Evolutionary conservation across 768 basidiomycete genomes (phyloP), one percentile per base, ranked within the genome.

Genomic region (Mycena filopes): DNA sequence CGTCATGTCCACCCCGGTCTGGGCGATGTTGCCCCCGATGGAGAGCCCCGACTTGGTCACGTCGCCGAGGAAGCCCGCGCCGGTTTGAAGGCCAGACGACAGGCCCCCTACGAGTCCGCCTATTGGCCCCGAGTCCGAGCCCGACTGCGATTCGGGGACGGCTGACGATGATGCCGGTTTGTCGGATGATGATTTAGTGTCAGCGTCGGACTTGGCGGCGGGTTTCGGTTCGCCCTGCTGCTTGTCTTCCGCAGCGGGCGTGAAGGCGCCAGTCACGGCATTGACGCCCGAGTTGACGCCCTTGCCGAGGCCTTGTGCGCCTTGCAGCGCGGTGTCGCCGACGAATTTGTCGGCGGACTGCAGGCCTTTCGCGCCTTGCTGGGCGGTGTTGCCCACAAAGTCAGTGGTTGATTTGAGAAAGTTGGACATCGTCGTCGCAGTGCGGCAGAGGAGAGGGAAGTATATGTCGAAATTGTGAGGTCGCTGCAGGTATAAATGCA

Each of bases 1-100:
- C 68, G 74, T 78, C 65, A 68, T 63, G 46, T 68, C 68, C 45
- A 60, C 50, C 6, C 71, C 71, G 7, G 71, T 53, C 46, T 63
- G 56, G n/a, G 68, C 69, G 23, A 73, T 65, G 5, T 45, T 63
- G 28, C 58, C 61, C 21, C 69, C 69, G 58, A 72, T 66, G 23
- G 59, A 55, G 45, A 66, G 45, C 11, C 72, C 71, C 25, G 61
- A 42, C 25, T 53, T 61, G 16, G 70, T 54, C 1, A 63, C 53
- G 51, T 69, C 63, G 31, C 55, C 53, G n/a, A 66, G 33, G 25
- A 70, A 54, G 36, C 40, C 47, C 15, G 61, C 68, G 50, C 65
- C 57, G 26, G 31, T n/a, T 58, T 59, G 56, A 23, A 78, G 67
- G 68, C 42, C 43, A 15, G 18, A n/a, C 20, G 31, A 36, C 2